Percentiles rank a stretch among this genome's conserved stretches.
These are phyloP conservation scores for Salvia hispanica DNA, from an alignment of 257 asterid genomes.

Conservation along the genomic window DNA sequence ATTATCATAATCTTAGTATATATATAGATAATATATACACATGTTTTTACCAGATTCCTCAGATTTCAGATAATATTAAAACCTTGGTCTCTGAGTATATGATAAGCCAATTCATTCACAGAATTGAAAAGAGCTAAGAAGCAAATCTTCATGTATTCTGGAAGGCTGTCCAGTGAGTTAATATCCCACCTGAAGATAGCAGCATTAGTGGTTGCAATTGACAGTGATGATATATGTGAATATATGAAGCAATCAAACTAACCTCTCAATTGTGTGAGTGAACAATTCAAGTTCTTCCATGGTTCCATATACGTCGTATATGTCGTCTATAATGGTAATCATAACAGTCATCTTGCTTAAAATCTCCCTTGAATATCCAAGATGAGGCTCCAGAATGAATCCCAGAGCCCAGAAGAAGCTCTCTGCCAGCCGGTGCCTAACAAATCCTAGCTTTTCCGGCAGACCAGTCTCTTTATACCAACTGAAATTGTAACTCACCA, in stretches of 20 bases:
- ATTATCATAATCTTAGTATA: background rate
- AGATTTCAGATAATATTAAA: conserved; percentile 43
- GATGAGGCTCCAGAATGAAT: conserved; percentile 34
- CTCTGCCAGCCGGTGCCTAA: conserved; percentile 55
- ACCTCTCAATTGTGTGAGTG: conserved; percentile 40
- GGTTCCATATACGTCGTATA: conserved; percentile 56
- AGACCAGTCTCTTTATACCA: conserved; percentile 44
- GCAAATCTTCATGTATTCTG: conserved; percentile 48
- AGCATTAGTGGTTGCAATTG: no score
- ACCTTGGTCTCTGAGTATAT: conserved; percentile 48
- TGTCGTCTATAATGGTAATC: conserved; percentile 38
- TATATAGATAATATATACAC: no score
- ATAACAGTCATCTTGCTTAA: conserved; percentile 23
- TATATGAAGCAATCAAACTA: conserved; percentile 32
- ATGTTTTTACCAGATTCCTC: conserved; percentile 38
- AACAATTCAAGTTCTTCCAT: conserved; percentile 48
- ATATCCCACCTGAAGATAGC: conserved; percentile 43
- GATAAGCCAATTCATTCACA: conserved; percentile 46
- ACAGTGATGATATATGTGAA: no score
- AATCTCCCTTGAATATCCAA: conserved; percentile 37
- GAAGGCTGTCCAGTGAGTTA: conserved; percentile 44
- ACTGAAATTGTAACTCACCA: conserved; percentile 23
- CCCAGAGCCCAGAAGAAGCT: conserved; percentile 49
- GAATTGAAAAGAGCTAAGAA: conserved; percentile 50
- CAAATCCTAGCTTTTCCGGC: conserved; percentile 38